phyloP scores from a whole-genome alignment of 441 rosid species.

The Eugenia klotzschiana region DNA sequence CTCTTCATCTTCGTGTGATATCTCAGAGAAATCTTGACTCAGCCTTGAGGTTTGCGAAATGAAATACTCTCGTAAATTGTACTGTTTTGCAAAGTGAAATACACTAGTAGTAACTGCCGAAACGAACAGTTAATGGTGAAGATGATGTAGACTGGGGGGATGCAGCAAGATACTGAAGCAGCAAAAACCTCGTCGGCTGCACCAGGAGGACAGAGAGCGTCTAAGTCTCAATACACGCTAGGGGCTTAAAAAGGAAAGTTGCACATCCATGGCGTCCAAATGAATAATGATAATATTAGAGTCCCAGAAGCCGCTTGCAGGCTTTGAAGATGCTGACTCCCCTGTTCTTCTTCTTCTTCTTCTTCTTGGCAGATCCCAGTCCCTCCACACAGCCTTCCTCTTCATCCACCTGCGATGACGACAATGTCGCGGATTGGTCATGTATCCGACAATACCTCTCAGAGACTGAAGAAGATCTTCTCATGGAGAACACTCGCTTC shows the following conservation, averaged over 20 bases:
- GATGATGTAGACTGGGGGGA: not conserved
- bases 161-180: not conserved
- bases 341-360: conserved; percentile 24
- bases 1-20: not conserved
- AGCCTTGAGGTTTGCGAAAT: not conserved
- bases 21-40: not conserved
- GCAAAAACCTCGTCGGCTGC: not conserved
- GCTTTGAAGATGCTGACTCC: conserved; percentile 50
- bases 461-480: conserved; percentile 65
- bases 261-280: not conserved
- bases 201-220: not conserved
- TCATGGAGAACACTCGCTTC: conserved; percentile 50
- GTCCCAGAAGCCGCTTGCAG: conserved; percentile 64
- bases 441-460: conserved; percentile 75
- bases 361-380: conserved; percentile 19
- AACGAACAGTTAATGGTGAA: not conserved
- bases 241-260: not conserved
- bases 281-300: conserved; percentile 4
- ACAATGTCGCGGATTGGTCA: conserved; percentile 38
- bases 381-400: conserved; percentile 14
- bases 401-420: conserved; percentile 22
- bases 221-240: not conserved
- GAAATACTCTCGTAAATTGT: not conserved
- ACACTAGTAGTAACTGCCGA: not conserved
- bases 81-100: not conserved